Base-by-base conservation (phyloP, 2,329 filamentous ascomycete species). In the Diaporthe velutina region DNA sequence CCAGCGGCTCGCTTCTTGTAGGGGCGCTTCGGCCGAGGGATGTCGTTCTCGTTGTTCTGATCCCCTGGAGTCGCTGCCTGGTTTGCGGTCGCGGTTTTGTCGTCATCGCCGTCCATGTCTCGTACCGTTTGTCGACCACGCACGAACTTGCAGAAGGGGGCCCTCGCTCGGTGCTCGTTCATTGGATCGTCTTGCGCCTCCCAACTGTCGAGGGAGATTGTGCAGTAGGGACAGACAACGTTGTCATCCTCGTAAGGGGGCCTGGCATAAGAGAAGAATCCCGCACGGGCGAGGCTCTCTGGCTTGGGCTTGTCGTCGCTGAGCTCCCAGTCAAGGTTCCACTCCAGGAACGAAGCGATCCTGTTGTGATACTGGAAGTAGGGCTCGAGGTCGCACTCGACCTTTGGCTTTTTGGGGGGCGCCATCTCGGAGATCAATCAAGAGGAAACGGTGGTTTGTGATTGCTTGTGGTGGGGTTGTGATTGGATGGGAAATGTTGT, bases 331-430 rank as follows among this genome's bases (percentile, higher is more conserved):
- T 61, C 45, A 6, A 61, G 33, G 2, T 64, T 40, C 73, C 73
- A 75, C 25, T 58, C 30, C 22, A 61, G 7, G 30, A 73, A 75
- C n/a, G 73, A 75, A 5, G 73, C 73, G 52, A 75, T 54, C 35
- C 73, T 64, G 54, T 75, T 75, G 22, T 75, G 70, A 28, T 73
- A 75, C n/a, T 73, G 60, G n/a, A 73, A 22, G 45, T 55, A 73
- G 5, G 38, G 54, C 22, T 75, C 52, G 12, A 68, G 15, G 35
- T 61, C 61, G 52, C 42, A 22, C 13, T 40, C 55, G n/a, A 54
- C 28, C 30, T 68, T 40, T 12, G 48, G 0, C 15, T 25, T 19
- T n/a, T 40, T 52, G 1, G 64, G 64, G 28, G 64, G 33, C 64
- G n/a, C n/a, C n/a, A 68, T 68, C 12, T 25, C 13, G 15, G 15